Evolutionary conservation across 169 alveolate genomes (phyloP).

Genomic region (Cryptosporidium viatorum): DNA sequence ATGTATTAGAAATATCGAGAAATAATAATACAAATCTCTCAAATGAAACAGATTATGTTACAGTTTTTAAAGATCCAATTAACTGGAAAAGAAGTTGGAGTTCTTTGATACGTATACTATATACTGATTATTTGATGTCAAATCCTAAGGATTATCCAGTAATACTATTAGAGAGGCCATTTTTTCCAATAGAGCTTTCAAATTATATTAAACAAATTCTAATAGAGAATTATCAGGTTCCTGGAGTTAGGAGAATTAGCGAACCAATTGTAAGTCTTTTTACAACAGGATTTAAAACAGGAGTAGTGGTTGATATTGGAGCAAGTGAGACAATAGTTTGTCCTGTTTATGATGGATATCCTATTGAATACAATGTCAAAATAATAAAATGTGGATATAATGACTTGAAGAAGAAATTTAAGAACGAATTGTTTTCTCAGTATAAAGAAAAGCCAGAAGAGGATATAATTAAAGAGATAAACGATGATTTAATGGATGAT

Average conservation of each 20-base stretch:
- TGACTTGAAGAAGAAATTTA: constrained; percentile 23
- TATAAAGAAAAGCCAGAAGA: constrained; percentile 35
- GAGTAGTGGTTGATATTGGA: constrained; percentile 70
- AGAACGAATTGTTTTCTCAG: constrained; percentile 6
- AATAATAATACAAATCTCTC: background rate
- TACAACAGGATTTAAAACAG: constrained; percentile 48
- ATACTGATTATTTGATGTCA: constrained; percentile 34
- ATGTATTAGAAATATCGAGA: constrained; percentile 2
- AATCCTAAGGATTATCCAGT: constrained; percentile 71
- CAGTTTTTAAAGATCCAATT: constrained; percentile 14
- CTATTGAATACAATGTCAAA: constrained; percentile 18
- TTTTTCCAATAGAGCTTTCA: constrained; percentile 45
- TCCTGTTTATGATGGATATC: constrained; percentile 52
- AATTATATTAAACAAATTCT: constrained; percentile 8
- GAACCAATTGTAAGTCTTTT: constrained; percentile 54
- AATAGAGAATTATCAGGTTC: constrained; percentile 11
- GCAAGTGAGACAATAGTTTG: constrained; percentile 49
- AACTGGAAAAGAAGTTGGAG: constrained; percentile 48
- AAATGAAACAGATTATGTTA: constrained; percentile 11
- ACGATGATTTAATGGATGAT: constrained; percentile 27
- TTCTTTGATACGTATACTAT: constrained; percentile 24
- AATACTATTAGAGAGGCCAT: constrained; percentile 38
- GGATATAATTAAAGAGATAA: constrained; percentile 3
- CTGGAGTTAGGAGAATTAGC: constrained; percentile 20
- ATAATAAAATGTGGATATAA: constrained; percentile 29